Evolutionary conservation across 805 yeast genomes (phyloP), one percentile per base, ranked within the genome.

Genomic region (Cyberlindnera mrakii): DNA sequence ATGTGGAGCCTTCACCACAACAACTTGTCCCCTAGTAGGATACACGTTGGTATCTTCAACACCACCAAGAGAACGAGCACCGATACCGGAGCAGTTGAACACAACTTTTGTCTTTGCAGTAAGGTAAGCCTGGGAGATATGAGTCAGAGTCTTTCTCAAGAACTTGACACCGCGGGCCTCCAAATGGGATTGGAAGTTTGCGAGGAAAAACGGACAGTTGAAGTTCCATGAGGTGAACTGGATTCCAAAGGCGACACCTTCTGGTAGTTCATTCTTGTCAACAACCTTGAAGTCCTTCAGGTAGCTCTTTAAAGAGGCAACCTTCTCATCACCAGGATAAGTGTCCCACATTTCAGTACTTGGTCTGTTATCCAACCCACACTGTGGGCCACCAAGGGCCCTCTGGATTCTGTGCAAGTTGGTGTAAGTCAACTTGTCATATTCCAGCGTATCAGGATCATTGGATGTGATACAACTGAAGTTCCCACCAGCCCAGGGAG

Each of bases 11-110:
- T 70, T 73, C 18, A 85, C 70, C 9, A 84, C 80, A 16, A 84
- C 82, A 20, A 85, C 88, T 56, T 85, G 95, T 5, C 95, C 95
- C 45, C 95, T 68, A 1, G 85, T 77, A 7, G 95, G 91, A 51
- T 79, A 82, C 16, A 82, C 74, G 1, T 65, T 63, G 8, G 64
- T 47, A 55, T 86, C 95, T 17, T 66, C 63, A 15, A 82, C 86
- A 11, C 90, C 93, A 7, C 79, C 79, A 6, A 86, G 63, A 3
- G 61, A 57, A 37, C 67, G 67, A 2, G 93, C 85, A 10, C 89
- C 85, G 17, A 82, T 66, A 7, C 95, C 95, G 0, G 89, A 71
- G 60, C 95, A 85, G 54, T 86, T 86, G 71, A 85, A 81, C 8
- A 84, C 82, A 6, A 62, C 66, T 34, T 68, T 52, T 20, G 55